Base-by-base conservation (phyloP, 192 early-diverging fungal species). In the Phlyctochytrium planicorne region DNA sequence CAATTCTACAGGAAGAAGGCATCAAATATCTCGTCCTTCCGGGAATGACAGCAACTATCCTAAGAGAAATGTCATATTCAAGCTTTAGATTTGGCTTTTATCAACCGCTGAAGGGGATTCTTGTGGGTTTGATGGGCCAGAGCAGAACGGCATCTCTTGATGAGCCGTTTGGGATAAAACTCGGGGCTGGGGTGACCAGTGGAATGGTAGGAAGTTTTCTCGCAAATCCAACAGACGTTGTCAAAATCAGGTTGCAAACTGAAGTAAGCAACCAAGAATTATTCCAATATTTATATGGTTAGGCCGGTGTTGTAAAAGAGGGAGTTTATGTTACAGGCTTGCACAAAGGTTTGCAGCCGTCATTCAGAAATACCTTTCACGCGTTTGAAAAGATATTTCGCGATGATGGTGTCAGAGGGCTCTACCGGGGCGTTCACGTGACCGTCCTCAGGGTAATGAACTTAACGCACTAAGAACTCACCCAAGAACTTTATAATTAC, bases 381-480 rank as follows among this genome's bases (percentile, higher is more conserved):
- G 63, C 63, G 2, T 71, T 71, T 33, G 30, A 34, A 17, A 53
- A 71, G 60, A 66, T 71, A 17, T 50, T 65, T 6, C 32, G 66
- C 24, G 30, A 25, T 1, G 70, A 71, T 35, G 25, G 37, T 20
- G 27, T 69, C 6, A 2, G 2, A 10, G 63, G 70, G 27, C 63
- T 84, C 6, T 84, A 80, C 33, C 67, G 75, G 30, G 82, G 82
- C 2, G 80, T 82, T 30, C 66, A 71, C 6, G 80, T 80, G 3
- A 84, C 82, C 3, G 75, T 70, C 24, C 67, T 74, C 12, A n/a
- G n/a, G n/a, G n/a, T n/a, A n/a, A n/a, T n/a, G n/a, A n/a, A n/a
- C n/a, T n/a, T n/a, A n/a, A n/a, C n/a, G n/a, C n/a, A n/a, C n/a
- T n/a, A n/a, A n/a, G n/a, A n/a, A n/a, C n/a, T n/a, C n/a, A n/a